Base-by-base conservation (phyloP, 148 eudicot species). In the Gaultheria prostrata region DNA sequence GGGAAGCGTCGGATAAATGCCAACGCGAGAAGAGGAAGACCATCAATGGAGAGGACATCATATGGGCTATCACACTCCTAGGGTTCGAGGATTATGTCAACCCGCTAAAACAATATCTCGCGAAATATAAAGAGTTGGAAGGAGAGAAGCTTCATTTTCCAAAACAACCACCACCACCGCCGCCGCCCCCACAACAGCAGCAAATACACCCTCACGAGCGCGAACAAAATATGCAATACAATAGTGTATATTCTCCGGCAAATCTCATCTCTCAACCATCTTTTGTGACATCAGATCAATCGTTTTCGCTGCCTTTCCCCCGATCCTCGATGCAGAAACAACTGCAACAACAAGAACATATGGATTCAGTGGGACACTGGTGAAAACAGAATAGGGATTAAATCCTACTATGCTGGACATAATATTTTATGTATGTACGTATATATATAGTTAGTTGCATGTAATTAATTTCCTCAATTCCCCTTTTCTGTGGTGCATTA, bases 21-120 rank as follows among this genome's bases (percentile, higher is more conserved):
- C 97, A 92, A 65, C 84, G 91, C n/a, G 97, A 93, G 87, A 92
- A 92, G 80, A 84, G 97, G 77, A 93, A 93, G 84, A 93, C 97
- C 2, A 92, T 92, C 79, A 93, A 93, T 28, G 97, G 95, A 0
- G 94, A 93, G 30, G 97, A 93, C 32, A 87, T 93, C 33, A 86
- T 92, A 50, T 93, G 97, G 97, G 94, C 95, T 6, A 91, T 93
- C 72, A 91, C 88, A 0, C 91, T 89, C 1, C 88, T 93, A 14
- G 97, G 97, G 0, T 93, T 93, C 18, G 95, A 93, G 28, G 95
- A 93, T 77, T 93, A 92, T 54, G 93, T 92, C 1, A 82, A 82
- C 35, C 95, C 97, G 4, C 89, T 93, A 24, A 92, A 93, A 69
- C 39, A 82, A 1, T 93, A 92, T 63, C 92, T 93, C 0, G 76